Evolutionary conservation across 2,329 filamentous ascomycete species (phyloP).

Genomic region (Graphilbum sp.): DNA sequence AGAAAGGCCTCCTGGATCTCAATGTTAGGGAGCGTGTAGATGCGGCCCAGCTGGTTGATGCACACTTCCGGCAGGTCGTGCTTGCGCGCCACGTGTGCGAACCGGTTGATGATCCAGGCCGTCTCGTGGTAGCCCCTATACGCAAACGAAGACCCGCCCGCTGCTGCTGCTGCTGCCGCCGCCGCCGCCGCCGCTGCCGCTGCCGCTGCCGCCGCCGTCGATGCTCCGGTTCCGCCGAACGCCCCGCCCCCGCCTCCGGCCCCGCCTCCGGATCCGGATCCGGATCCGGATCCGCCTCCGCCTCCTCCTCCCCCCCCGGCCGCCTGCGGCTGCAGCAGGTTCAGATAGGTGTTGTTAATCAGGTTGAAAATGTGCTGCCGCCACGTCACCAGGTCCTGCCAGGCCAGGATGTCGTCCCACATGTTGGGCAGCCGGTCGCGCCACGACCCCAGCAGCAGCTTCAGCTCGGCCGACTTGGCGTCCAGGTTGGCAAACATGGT

Average conservation of each 20-base stretch:
- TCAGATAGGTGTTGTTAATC: constrained; percentile 87
- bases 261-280: background rate
- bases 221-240: background rate
- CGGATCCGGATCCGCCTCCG: background rate
- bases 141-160: constrained; percentile 82
- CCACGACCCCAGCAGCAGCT: constrained; percentile 87
- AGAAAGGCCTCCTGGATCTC: constrained; percentile 99
- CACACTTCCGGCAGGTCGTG: constrained; percentile 94
- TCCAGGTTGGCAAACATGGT: constrained; percentile 80
- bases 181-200: background rate
- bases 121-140: constrained; percentile 98
- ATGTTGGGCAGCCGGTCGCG: constrained; percentile 89
- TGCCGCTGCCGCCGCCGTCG: background rate
- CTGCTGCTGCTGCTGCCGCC: constrained; percentile 36
- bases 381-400: constrained; percentile 99
- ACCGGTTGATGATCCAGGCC: constrained; percentile 98
- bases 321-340: constrained; percentile 56
- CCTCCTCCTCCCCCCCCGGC: background rate
- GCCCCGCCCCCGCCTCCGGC: background rate
- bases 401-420: constrained; percentile 98
- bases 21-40: constrained; percentile 97
- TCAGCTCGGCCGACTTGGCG: constrained; percentile 86
- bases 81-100: constrained; percentile 93
- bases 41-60: constrained; percentile 89
- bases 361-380: constrained; percentile 96